Base-by-base conservation (phyloP, 495 filamentous ascomycete species). In the Penicillium chermesinum region DNA sequence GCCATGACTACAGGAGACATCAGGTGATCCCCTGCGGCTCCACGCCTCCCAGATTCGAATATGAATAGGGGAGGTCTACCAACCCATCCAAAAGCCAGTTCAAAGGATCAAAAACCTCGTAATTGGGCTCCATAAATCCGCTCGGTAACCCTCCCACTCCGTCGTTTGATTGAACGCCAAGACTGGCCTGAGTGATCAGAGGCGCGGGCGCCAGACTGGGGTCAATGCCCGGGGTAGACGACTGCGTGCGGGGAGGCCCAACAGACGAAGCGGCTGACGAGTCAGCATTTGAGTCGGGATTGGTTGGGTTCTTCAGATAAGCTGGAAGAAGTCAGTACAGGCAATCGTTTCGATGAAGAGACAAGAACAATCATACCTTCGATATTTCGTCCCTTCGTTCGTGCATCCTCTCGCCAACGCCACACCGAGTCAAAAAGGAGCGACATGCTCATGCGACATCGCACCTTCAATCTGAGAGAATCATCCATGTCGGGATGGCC, bases 371-470 rank as follows among this genome's bases (percentile, higher is more conserved):
- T 27, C 49, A 48, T 13, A 62, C 86, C 81, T 72, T 95, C 89
- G 40, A 95, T 81, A 38, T 84, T 87, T 15, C 87, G 76, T 7
- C 83, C 87, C 63, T 86, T 82, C 32, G 85, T 83, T 58, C 89
- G 84, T 51, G 86, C 86, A 63, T 90, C 86, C 59, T 94, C 88
- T 48, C 90, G 77, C 90, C 90, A 96, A 44, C 89, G 82, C 89
- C 89, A 95, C 18, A 94, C 88, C 3, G 85, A 89, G 67, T 96
- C 90, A 62, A 85, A 95, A 2, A 96, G 86, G 6, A 95, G 73
- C 54, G 87, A 91, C 86, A 96, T 91, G 64, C 88, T 94, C 79
- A 91, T 90, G 8, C 90, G 80, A 58, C 88, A 93, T 46, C 88
- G 80, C 4, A 95, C 88, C 64, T 89, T 91, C 13, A 96, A 72